Conservation (phyloP, 768 basidiomycete genomes). For the Russula sp. region DNA sequence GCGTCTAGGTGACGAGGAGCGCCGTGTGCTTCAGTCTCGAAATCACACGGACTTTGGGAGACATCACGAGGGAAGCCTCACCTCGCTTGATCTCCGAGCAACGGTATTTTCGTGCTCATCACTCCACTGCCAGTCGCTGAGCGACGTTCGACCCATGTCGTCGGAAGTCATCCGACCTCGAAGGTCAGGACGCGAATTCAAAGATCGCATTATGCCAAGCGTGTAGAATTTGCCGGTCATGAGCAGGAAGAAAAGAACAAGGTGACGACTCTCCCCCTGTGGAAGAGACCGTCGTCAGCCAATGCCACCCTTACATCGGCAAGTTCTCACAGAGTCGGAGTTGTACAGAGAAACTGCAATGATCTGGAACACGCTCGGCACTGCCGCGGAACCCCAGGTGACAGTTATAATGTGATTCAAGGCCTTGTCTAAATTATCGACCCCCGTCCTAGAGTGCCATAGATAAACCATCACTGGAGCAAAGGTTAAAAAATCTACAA, state of each 20-base stretch:
- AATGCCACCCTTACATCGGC: no score
- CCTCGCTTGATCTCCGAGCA: constrained; percentile 15
- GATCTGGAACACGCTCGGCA: constrained; percentile 32
- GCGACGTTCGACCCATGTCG: constrained; percentile 36
- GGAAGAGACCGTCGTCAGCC: background rate
- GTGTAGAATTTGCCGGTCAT: constrained; percentile 44
- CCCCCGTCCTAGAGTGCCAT: constrained; percentile 34
- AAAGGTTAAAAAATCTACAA: background rate
- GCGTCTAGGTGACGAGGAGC: background rate
- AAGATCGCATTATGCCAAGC: constrained; percentile 25
- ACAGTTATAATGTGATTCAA: constrained; percentile 35
- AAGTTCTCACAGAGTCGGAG: constrained; percentile 29
- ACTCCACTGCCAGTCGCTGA: constrained; percentile 34
- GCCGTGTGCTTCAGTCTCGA: background rate
- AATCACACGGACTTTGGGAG: background rate
- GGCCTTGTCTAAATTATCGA: constrained; percentile 33
- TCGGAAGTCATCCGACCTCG: constrained; percentile 32
- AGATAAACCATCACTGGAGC: constrained; percentile 35
- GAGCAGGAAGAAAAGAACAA: constrained; percentile 42
- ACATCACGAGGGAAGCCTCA: background rate
- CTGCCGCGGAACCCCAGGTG: constrained; percentile 33
- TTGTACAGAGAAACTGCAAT: constrained; percentile 28
- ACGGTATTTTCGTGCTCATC: constrained; percentile 8
- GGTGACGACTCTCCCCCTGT: constrained; percentile 17
- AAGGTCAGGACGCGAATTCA: constrained; percentile 28